Percentiles rank a stretch among this genome's conserved stretches.
Conservation (phyloP, 345 rosid species). For the Ceriops zippeliana region DNA sequence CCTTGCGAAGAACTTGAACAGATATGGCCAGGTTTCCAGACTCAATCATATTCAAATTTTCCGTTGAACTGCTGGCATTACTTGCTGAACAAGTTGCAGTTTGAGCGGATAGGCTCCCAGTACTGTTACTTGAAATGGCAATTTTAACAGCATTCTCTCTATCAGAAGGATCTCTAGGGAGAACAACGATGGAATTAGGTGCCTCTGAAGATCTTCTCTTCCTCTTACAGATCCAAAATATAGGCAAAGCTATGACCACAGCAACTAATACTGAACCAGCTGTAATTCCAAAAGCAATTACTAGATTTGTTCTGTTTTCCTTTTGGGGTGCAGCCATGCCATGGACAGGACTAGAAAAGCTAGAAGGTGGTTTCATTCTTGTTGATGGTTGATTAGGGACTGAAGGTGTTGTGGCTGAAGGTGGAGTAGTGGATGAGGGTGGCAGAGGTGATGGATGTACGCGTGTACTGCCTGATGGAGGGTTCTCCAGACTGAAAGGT, state of each 20-base stretch:
- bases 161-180: conserved; percentile 39
- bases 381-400: conserved; percentile 23
- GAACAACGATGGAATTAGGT: conserved; percentile 33
- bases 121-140: conserved; percentile 22
- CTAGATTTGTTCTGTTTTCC: conserved; percentile 11
- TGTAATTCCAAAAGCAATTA: conserved; percentile 17
- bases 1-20: conserved; percentile 50
- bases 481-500: conserved; percentile 3
- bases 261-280: conserved; percentile 16
- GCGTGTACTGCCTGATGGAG: background rate
- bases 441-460: conserved; percentile 18
- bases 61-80: conserved; percentile 29
- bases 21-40: conserved; percentile 37
- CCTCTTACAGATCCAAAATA: conserved; percentile 25
- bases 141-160: conserved; percentile 29
- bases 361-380: conserved; percentile 1
- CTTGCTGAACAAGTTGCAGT: conserved; percentile 33
- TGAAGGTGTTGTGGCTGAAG: no score
- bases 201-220: conserved; percentile 19
- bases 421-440: background rate
- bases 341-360: conserved; percentile 10
- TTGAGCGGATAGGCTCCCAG: conserved; percentile 25
- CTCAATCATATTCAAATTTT: conserved; percentile 33
- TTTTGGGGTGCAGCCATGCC: conserved; percentile 11
- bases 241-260: conserved; percentile 17